phyloP scores from a whole-genome alignment of 306 rosid genomes.

The Pterocarpus santalinus region DNA sequence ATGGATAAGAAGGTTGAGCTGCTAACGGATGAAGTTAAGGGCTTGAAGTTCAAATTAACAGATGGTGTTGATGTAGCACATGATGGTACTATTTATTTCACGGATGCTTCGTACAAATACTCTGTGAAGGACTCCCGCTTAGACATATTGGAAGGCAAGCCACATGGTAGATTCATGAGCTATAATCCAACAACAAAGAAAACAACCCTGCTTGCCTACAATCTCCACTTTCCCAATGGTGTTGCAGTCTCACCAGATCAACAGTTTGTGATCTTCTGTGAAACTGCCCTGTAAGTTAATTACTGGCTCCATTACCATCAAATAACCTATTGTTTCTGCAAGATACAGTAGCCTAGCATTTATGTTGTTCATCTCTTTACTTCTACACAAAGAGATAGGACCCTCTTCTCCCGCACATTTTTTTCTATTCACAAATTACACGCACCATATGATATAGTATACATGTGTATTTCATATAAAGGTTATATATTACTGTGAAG shows the following conservation, averaged over 20 bases:
- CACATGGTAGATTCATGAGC: conserved; percentile 71
- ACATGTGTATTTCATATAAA: no score
- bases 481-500: no score
- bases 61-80: conserved; percentile 71
- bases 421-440: no score
- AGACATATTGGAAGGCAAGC: conserved; percentile 65
- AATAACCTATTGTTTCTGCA: no score
- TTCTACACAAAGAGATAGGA: no score
- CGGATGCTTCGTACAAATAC: conserved; percentile 74
- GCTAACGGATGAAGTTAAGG: conserved; percentile 60
- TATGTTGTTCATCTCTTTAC: no score
- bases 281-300: conserved; percentile 59
- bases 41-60: conserved; percentile 59
- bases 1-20: conserved; percentile 56
- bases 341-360: no score
- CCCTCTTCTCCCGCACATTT: no score
- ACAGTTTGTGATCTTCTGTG: conserved; percentile 62
- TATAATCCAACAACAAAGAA: conserved; percentile 63
- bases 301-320: no score
- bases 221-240: conserved; percentile 80
- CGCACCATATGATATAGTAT: no score
- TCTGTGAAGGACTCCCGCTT: neutral
- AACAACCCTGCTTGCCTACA: conserved; percentile 56
- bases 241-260: conserved; percentile 73
- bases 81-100: conserved; percentile 78